Evolutionary conservation across 495 filamentous ascomycete genomes (phyloP), one percentile per base, ranked within the genome.

Genomic region (Acidomyces sp.): DNA sequence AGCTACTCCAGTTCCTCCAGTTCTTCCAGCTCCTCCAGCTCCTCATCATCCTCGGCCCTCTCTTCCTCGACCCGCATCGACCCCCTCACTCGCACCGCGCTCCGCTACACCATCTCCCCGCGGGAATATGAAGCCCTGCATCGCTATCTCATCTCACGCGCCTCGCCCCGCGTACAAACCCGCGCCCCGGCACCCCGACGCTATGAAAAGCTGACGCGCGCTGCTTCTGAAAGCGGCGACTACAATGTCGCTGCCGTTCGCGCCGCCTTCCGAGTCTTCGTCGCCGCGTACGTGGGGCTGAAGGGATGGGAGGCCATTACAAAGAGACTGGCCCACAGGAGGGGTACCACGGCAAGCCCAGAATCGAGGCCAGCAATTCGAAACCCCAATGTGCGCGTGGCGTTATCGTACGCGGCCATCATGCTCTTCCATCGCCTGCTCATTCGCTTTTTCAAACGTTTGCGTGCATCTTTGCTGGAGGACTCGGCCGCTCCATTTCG

Each of bases 371-470:
- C 11, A 12, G 32, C 12, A 32, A 12, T 17, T 12, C 6, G 25
- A 22, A 19, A 34, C 30, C 21, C 3, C 20, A 46, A 42, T 43
- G 32, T 33, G 37, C 19, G 48, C 26, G 19, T 93, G 11, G 84
- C 85, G 12, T 60, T 86, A 19, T 85, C 83, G 1, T 66, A 94
- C 22, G 85, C 85, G 33, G 73, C 80, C 9, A 77, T 95, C 34
- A 69, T 97, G 22, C 69, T 96, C 26, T 67, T 93, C 46, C 87
- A 97, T 51, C 75, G 90, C 28, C 67, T 94, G 22, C 74, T 97
- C 9, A 83, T 85, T 62, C 83, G 86, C 41, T 97, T 97, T 63
- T 79, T 96, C 47, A 71, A 72, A 21, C 75, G 82, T 25, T 65
- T 97, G 24, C 79, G 90, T 25, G 68, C 69, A 2, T 81, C 82